Base-by-base conservation (phyloP, 768 basidiomycete genomes). In the Suillus occidentalis region DNA sequence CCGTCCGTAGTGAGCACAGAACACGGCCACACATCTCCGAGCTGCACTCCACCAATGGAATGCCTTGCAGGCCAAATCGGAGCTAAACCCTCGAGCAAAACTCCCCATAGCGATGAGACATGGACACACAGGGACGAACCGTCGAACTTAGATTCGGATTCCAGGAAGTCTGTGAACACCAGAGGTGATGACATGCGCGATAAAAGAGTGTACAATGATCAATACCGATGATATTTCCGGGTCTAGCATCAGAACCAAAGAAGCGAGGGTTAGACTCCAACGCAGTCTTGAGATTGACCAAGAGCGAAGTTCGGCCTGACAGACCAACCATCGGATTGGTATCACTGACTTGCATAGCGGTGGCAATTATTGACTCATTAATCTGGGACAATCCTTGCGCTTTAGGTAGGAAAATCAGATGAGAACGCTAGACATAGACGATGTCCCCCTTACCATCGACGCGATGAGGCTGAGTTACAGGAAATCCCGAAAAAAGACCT, bases 21-120 rank as follows among this genome's bases (percentile, higher is more conserved):
- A 68, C 94, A 96, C 0, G 90, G 90, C 97, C 97, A 99, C 55
- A 95, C 95, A 72, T 99, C 97, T 25, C 97, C 97, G 6, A 99
- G 85, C 0, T 90, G 74, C 31, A 91, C 75, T 4, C 86, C 89
- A 10, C 81, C 88, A 36, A 98, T 79, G 5, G 83, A 81, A 3
- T 85, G 84, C 31, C 95, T 85, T 20, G 84, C 79, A 0, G 97
- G 96, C 97, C 97, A 99, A 71, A 98, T 94, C 2, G 88, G 84
- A 60, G 90, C 85, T 40, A 99, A 82, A 4, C 94, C 92, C 5
- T 90, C 85, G 61, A 97, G 89, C 52, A 98, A 85, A 20, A 85
- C 85, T 16, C 84, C 76, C 95, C 97, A 99, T 16, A 99, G 84
- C 0, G 87, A 84, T 10, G 89, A 78, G 66, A 97, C 80, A 56